Conservation (phyloP, 2,329 filamentous ascomycete species). For the Alternaria angustiovoidea region DNA sequence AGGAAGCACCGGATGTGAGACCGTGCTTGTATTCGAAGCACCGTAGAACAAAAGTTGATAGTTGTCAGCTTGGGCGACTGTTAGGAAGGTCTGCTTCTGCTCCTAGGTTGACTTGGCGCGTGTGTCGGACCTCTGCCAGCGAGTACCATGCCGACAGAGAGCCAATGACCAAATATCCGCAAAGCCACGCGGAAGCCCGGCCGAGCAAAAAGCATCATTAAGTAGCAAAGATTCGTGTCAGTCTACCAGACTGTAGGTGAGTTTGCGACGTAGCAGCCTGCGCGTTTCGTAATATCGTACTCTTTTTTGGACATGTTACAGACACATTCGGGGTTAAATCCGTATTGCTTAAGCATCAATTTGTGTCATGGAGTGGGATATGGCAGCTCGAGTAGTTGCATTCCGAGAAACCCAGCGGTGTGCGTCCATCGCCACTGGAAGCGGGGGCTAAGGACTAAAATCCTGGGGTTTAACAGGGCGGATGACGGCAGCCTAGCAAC, state of each 20-base stretch:
- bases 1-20: conserved; percentile 1
- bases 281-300: not conserved
- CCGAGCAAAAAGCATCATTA: conserved; percentile 12
- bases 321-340: not conserved
- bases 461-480: conserved; percentile 31
- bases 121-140: not conserved
- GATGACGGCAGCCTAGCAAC: conserved; percentile 15
- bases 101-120: conserved; percentile 5
- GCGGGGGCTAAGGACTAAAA: conserved; percentile 31
- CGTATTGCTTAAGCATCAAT: not conserved
- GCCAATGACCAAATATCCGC: conserved; percentile 7
- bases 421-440: conserved; percentile 28
- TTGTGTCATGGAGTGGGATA: not conserved
- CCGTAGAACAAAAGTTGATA: conserved; percentile 7
- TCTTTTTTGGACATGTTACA: not conserved
- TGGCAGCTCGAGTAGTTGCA: conserved; percentile 20
- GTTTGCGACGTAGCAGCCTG: not conserved
- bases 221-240: not conserved
- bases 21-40: conserved; percentile 6
- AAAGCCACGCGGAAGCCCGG: conserved; percentile 8
- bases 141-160: conserved; percentile 4
- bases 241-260: not conserved
- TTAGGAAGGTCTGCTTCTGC: conserved; percentile 1
- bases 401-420: conserved; percentile 41
- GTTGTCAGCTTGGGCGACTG: conserved; percentile 5